Percentiles rank a stretch among this genome's conserved stretches.
Evolutionary conservation across 2,329 filamentous ascomycete species (phyloP).

Genomic region (Aspergillus sp.): DNA sequence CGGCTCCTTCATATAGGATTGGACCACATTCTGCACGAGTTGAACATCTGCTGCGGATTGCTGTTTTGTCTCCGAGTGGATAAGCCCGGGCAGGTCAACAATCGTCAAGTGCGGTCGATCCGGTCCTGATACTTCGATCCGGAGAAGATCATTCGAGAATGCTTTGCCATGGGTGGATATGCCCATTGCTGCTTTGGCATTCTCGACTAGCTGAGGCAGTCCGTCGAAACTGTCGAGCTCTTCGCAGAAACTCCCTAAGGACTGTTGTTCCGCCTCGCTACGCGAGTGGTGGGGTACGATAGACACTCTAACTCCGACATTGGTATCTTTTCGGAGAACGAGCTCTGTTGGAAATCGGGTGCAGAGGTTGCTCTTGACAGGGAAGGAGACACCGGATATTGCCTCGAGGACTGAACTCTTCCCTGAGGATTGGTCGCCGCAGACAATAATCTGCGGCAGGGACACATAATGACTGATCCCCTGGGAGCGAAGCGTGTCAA

Average conservation of each 20-base stretch:
- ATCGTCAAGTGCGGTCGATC: slow-evolving; percentile 62
- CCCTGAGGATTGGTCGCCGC: slow-evolving; percentile 65
- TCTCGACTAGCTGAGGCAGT: slow-evolving; percentile 24
- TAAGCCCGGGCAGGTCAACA: slow-evolving; percentile 63
- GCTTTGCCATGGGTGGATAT: slow-evolving; percentile 26
- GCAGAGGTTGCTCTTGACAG: slow-evolving; percentile 60
- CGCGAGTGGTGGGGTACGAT: slow-evolving; percentile 44
- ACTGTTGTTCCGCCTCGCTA: slow-evolving; percentile 18
- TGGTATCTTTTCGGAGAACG: slow-evolving; percentile 45
- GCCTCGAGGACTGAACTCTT: slow-evolving; percentile 64
- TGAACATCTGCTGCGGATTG: slow-evolving; percentile 58
- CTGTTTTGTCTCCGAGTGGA: slow-evolving; percentile 56
- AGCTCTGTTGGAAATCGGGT: slow-evolving; percentile 65
- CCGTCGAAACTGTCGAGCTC: slow-evolving; percentile 21
- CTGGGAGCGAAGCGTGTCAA: slow-evolving; percentile 57
- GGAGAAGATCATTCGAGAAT: slow-evolving; percentile 55
- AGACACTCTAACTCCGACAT: slow-evolving; percentile 21
- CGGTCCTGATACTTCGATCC: slow-evolving; percentile 61
- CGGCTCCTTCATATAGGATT: slow-evolving; percentile 44
- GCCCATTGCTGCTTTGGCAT: slow-evolving; percentile 28
- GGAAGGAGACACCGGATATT: slow-evolving; percentile 64
- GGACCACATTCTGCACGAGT: slow-evolving; percentile 53
- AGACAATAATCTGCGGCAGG: slow-evolving; percentile 64
- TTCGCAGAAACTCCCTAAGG: slow-evolving; percentile 3
- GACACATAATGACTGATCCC: slow-evolving; percentile 54